Evolutionary conservation across 1,139 yeast species (phyloP), one percentile per base, ranked within the genome.

Genomic region (Sugiyamaella xylanicola): DNA sequence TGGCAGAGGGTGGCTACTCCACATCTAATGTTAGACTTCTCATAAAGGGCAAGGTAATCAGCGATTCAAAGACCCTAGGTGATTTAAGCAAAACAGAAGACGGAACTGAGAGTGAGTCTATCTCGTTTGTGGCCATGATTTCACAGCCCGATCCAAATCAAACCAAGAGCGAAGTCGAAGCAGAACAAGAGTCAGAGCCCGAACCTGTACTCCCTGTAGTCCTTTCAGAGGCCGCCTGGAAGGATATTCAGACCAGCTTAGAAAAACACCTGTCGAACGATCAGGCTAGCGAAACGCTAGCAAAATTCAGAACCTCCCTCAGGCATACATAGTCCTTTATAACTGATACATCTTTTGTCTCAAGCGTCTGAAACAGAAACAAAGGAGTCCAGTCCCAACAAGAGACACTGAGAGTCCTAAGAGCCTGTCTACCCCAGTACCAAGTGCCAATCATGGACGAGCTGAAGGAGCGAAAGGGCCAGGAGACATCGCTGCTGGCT

Each of bases 1-100:
- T 65, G 19, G 50, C 49, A 9, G 63, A 52, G 22, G 47, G 36
- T 37, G 57, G 58, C 0, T 57, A 55, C 51, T 27, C 60, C 3
- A 56, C 67, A 1, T 53, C 59, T 27, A 53, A 62, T 35, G 49
- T 69, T 21, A 60, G 63, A 53, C 58, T 70, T 45, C 62, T 70
- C 50, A 50, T 68, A 35, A 68, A 67, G 55, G 66, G 71, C 21
- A 65, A 64, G 53, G 72, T 69, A 8, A 60, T 68, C 13, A 50
- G 64, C 15, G 73, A 70, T 54, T 59, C 69, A 16, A 61, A 57
- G 32, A 35, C 50, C 4, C 17, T 57, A 16, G 58, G 41, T 11
- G 55, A 51, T 4, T 21, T 52, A 16, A 48, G 41, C 22, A 36
- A 36, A 4, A 37, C 43, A 13, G 50, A 49, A 11, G 53, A 35